Evolutionary conservation across 164 flowering plant species (phyloP), one percentile per base, ranked within the genome.

Genomic region (Houttuynia cordata): DNA sequence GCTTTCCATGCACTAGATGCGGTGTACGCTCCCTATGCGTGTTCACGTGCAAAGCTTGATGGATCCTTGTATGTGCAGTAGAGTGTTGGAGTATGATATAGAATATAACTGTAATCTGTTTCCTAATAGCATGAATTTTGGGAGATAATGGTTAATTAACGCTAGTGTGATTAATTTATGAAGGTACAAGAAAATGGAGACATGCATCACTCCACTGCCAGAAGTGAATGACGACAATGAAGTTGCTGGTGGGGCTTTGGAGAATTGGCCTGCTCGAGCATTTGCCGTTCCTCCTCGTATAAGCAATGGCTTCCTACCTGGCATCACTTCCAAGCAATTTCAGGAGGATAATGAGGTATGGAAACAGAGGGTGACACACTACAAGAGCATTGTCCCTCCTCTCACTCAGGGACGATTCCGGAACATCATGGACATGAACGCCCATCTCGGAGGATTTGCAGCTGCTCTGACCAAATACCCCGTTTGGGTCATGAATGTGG

Each of bases 341-440:
- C 63, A 59, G 60, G 88, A 85, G 61, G 95, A 94, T 62, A 86
- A 85, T 56, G 74, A 76, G 49, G 19, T 82, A 19, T 94, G 99
- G 99, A 86, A 79, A 65, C 76, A 79, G 15, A 74, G 95, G 24
- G 75, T 94, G 24, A 10, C 74, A 7, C 76, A 80, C 53, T 90
- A 91, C 77, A 88, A 83, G 60, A 58, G 54, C 21, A 71, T 86
- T 0, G 74, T 82, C 25, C 51, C 63, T 19, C 66, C 79, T 3
- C 58, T 94, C 7, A 6, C 68, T 0, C 76, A 74, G 61, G 96
- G 96, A 51, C 61, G 80, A 47, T 86, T 76, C 68, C 63, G 99
- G 34, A 94, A 93, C 67, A 66, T 90, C 34, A 78, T 91, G 95
- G 99, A 91, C 85, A 91, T 91, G 97, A 94, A 94, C 64, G 96